Evolutionary conservation across 805 yeast species (phyloP).

Genomic region (Blastobotrys parvus): DNA sequence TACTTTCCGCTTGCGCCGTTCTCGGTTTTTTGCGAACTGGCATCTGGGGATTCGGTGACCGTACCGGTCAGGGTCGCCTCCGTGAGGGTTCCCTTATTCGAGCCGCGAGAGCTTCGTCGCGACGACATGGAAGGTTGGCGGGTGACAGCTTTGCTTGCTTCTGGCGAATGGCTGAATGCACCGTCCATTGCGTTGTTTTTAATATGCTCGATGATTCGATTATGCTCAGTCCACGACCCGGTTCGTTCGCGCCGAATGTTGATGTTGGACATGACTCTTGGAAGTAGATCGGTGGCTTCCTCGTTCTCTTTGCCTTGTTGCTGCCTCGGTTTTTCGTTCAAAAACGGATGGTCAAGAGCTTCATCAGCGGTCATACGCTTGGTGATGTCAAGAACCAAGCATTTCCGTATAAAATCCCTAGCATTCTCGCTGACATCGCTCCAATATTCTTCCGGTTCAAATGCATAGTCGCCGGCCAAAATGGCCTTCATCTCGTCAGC

Average conservation of each 20-base stretch:
- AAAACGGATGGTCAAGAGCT: conserved; percentile 40
- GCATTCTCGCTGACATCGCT: conserved; percentile 42
- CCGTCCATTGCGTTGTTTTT: conserved; percentile 27
- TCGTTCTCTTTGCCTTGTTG: conserved; percentile 11
- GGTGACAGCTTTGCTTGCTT: conserved; percentile 10
- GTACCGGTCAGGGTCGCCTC: too few species aligned
- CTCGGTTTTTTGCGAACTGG: too few species aligned
- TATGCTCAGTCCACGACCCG: conserved; percentile 6
- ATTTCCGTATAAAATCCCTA: conserved; percentile 46
- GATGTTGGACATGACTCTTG: conserved; percentile 22
- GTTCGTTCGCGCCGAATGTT: conserved; percentile 9
- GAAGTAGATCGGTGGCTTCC: conserved; percentile 28
- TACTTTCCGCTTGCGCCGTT: too few species aligned
- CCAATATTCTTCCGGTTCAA: conserved; percentile 58
- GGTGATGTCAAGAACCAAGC: conserved; percentile 41
- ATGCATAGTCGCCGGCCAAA: conserved; percentile 45
- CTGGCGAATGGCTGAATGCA: conserved; percentile 26
- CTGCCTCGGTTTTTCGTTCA: conserved; percentile 18
- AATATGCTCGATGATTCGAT: conserved; percentile 4
- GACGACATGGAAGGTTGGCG: neutral
- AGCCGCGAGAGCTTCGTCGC: too few species aligned
- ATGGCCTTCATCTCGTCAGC: conserved; percentile 62
- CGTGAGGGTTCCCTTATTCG: too few species aligned
- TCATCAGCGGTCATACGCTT: conserved; percentile 40
- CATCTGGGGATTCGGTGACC: too few species aligned